phyloP scores from a whole-genome alignment of 306 rosid genomes.

The Begonia fuchsioides region DNA sequence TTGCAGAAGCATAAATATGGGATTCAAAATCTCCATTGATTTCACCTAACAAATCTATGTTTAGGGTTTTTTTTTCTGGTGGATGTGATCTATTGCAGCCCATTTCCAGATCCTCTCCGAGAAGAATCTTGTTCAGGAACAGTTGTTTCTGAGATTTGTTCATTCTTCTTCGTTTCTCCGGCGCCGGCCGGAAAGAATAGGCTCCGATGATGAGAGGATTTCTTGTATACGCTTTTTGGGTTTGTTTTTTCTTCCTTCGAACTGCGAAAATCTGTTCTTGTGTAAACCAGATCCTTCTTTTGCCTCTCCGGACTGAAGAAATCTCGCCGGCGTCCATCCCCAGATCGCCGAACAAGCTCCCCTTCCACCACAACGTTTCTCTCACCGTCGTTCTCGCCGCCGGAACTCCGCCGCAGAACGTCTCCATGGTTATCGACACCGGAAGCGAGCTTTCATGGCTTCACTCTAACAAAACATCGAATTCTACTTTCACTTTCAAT shows the following conservation, averaged over 20 bases:
- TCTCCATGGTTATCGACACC: slow-evolving; percentile 67
- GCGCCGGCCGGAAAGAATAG: neutral
- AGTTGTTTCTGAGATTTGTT: too few relatives aligned
- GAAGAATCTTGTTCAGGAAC: too few relatives aligned
- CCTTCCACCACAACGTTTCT: slow-evolving; percentile 58
- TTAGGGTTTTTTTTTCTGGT: too few relatives aligned
- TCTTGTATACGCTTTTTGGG: slow-evolving; percentile 3
- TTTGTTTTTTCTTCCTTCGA: slow-evolving; percentile 11
- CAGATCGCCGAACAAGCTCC: slow-evolving; percentile 53
- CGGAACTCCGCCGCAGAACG: slow-evolving; percentile 82
- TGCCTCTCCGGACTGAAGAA: slow-evolving; percentile 56
- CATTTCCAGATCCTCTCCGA: too few relatives aligned
- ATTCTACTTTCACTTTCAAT: slow-evolving; percentile 16
- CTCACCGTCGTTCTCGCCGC: slow-evolving; percentile 53
- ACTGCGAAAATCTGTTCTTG: slow-evolving; percentile 1
- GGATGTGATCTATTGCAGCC: too few relatives aligned
- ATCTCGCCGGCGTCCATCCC: slow-evolving; percentile 45
- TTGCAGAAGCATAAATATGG: too few relatives aligned
- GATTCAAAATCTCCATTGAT: too few relatives aligned
- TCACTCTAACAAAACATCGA: slow-evolving; percentile 31
- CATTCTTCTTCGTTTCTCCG: too few relatives aligned
- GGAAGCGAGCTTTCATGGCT: slow-evolving; percentile 95
- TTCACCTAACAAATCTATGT: too few relatives aligned
- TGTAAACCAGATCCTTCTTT: slow-evolving; percentile 16
- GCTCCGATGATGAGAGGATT: slow-evolving; percentile 16